Evolutionary conservation across 257 asterid genomes (phyloP).

Genomic region (Solanum stenotomum): DNA sequence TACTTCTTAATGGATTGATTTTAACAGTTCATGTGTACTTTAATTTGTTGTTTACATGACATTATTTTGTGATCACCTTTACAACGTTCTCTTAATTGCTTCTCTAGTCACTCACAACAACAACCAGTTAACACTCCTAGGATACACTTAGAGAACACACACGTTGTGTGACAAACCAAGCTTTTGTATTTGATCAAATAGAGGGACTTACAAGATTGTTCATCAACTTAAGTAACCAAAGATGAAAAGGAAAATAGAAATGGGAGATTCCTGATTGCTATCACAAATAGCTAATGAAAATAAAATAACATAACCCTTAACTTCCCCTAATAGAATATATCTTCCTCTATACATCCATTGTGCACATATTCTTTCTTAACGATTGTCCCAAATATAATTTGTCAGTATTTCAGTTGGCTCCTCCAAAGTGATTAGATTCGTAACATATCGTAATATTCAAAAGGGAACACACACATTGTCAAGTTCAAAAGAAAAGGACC

Average conservation of each 20-base stretch:
- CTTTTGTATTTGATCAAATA: neutral
- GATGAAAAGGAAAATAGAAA: neutral
- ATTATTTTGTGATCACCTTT: neutral
- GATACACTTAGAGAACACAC: neutral
- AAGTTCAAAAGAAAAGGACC: neutral
- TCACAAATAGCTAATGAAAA: neutral
- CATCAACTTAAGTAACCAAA: neutral
- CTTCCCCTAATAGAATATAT: neutral
- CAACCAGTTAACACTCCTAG: neutral
- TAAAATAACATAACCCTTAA: no score
- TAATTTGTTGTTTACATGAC: neutral
- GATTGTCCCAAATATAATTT: no score
- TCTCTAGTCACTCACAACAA: neutral
- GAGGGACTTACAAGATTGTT: neutral
- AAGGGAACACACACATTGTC: neutral
- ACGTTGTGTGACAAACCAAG: neutral
- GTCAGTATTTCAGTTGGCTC: neutral
- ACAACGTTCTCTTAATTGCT: no score
- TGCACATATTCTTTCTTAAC: neutral
- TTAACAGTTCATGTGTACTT: neutral
- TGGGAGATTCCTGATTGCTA: neutral
- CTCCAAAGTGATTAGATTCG: neutral
- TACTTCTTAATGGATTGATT: neutral
- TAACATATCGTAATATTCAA: neutral
- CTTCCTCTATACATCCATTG: neutral